A percentile compares a stretch with the other conserved stretches of the same genome.
These are phyloP conservation scores for Coemansia pectinata DNA, from an alignment of 192 early-diverging fungal species.

Conservation along the genomic window DNA sequence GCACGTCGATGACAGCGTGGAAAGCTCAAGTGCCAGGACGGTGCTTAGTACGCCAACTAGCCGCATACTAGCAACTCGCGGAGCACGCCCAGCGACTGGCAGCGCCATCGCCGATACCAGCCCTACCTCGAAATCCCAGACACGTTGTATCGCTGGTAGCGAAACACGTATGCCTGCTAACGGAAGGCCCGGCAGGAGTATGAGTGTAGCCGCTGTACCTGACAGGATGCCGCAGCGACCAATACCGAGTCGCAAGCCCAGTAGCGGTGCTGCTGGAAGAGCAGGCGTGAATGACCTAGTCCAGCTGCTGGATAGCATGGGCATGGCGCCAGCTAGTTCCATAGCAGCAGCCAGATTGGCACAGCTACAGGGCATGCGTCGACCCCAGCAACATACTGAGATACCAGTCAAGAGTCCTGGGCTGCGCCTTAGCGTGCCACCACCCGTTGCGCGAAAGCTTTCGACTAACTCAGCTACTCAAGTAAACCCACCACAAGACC, in stretches of 20 bases:
- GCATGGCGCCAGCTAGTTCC: not conserved
- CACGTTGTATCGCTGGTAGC: not conserved
- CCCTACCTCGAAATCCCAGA: not conserved
- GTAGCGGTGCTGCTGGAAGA: not conserved
- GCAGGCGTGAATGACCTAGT: conserved; percentile 5
- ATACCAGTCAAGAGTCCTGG: not conserved
- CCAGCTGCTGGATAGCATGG: conserved; percentile 2
- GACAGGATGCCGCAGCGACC: not conserved
- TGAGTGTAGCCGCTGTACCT: not conserved
- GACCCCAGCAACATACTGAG: not conserved
- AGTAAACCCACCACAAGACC: not conserved
- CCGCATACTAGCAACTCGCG: not conserved
- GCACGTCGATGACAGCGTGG: not conserved
- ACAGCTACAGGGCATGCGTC: conserved; percentile 2
- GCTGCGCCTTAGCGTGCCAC: conserved; percentile 3
- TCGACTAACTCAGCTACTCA: not conserved
- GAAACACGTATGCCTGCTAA: not conserved
- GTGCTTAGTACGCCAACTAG: not conserved
- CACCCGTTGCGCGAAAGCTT: not conserved
- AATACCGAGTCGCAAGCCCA: not conserved
- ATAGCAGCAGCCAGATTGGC: not conserved
- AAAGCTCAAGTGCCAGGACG: not conserved
- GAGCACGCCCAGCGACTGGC: not conserved
- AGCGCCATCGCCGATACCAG: not conserved
- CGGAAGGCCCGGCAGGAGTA: not conserved